Evolutionary conservation across 805 yeast species (phyloP).

Genomic region (Suhomyces tanzawaensis): DNA sequence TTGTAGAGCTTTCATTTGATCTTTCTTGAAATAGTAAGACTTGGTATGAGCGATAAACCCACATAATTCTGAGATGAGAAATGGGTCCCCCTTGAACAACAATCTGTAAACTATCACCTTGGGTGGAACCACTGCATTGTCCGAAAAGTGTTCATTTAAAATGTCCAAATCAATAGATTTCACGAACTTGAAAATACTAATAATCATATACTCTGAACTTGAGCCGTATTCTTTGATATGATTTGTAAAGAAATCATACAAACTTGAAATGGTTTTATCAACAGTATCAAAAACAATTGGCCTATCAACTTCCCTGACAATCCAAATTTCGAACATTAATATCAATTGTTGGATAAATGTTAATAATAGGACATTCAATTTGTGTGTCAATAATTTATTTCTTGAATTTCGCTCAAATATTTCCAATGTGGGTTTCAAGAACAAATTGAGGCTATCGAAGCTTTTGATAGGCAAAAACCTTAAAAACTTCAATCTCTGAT

Average conservation of each 20-base stretch:
- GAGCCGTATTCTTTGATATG: neutral
- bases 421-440: conserved; percentile 5
- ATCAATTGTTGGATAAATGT: conserved; percentile 6
- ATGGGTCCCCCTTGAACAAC: conserved; percentile 43
- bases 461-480: conserved; percentile 1
- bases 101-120: conserved; percentile 38
- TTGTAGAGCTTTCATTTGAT: conserved; percentile 31
- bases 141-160: conserved; percentile 10
- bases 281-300: conserved; percentile 4
- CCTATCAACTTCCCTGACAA: neutral
- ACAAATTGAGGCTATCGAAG: neutral
- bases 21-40: conserved; percentile 24
- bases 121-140: conserved; percentile 32
- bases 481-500: conserved; percentile 4
- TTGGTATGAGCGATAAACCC: conserved; percentile 46
- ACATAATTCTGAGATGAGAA: conserved; percentile 45
- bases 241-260: conserved; percentile 1
- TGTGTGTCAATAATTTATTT: neutral
- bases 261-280: conserved; percentile 8
- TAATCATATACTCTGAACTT: conserved; percentile 6
- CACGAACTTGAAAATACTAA: conserved; percentile 15
- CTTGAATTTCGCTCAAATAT: neutral
- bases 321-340: conserved; percentile 9
- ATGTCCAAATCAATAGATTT: conserved; percentile 9
- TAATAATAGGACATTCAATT: neutral